Conservation (phyloP, 2,329 filamentous ascomycete species). For the Ophiostoma quercus region DNA sequence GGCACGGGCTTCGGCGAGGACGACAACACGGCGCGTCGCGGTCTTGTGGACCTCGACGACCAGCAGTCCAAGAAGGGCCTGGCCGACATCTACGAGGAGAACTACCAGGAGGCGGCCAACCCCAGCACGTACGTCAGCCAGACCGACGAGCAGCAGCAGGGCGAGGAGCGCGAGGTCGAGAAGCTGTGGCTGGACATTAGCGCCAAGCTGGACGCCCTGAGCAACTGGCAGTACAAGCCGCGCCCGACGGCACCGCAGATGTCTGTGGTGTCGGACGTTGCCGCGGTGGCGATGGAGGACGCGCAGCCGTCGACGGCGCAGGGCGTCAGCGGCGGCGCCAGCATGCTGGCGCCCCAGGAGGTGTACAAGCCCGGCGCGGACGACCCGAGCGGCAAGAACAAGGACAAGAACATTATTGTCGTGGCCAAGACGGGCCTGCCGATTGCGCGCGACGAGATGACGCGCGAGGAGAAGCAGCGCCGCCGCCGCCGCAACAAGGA, state of each 20-base stretch:
- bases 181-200: conserved; percentile 76
- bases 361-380: conserved; percentile 76
- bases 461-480: conserved; percentile 74
- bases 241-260: conserved; percentile 76
- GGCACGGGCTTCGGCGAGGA: conserved; percentile 57
- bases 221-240: conserved; percentile 92
- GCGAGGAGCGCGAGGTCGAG: conserved; percentile 78
- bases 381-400: conserved; percentile 47
- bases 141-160: conserved; percentile 73
- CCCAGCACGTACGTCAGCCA: conserved; percentile 74
- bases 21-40: conserved; percentile 51
- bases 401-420: conserved; percentile 45
- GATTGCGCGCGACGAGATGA: conserved; percentile 78
- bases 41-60: conserved; percentile 77
- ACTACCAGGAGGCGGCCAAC: conserved; percentile 73
- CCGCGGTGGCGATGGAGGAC: conserved; percentile 92
- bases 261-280: conserved; percentile 82
- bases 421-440: conserved; percentile 72
- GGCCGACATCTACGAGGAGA: conserved; percentile 90
- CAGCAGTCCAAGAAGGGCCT: conserved; percentile 81
- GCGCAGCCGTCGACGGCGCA: conserved; percentile 79
- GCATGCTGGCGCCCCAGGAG: conserved; percentile 87
- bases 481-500: conserved; percentile 79
- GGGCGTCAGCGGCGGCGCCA: conserved; percentile 61
- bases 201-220: conserved; percentile 78